Evolutionary conservation across 2,329 filamentous ascomycete genomes (phyloP), one percentile per base, ranked within the genome.

Genomic region (Ophiostoma tasmaniense): DNA sequence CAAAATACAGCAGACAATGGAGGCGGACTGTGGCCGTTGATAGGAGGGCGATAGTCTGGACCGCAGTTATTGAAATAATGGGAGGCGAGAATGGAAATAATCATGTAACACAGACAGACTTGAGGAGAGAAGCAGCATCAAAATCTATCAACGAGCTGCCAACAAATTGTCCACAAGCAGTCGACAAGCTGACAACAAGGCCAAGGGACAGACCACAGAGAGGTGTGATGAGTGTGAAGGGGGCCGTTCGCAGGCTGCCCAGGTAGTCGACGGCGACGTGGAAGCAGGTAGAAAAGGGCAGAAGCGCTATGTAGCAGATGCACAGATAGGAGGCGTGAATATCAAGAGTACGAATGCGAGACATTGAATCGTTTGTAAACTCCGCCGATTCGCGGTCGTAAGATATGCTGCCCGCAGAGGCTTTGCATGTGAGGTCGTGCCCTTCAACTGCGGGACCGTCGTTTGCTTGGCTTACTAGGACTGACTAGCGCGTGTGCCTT

Each of bases 311-410:
- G 50, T n/a, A 55, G 50, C 55, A 59, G 55, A 30, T 59, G 55
- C 55, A 59, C 50, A 55, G 50, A 55, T 25, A 55, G 50, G 50
- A 55, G 50, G 11, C n/a, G 22, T 55, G 50, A 25, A 25, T 55
- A n/a, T 25, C n/a, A 25, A 59, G 13, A 59, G 30, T 59, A 13
- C 55, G 55, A 59, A 59, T 59, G 55, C 55, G 55, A 59, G 55
- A 30, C 25, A 59, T 59, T 30, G 55, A 25, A n/a, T 17, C 10
- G 17, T 25, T 7, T 59, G n/a, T 25, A 55, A 59, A 59, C 55
- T 59, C 55, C 55, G 55, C 55, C 55, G 55, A 59, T 30, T 59
- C 14, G 13, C 55, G 55, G 55, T 59, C 55, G 52, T 59, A 59
- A 30, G 42, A 45, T 45, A 45, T 17, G 42, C 42, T 6, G 42